phyloP scores from a whole-genome alignment of 257 asterid species.

The Lycium barbarum region DNA sequence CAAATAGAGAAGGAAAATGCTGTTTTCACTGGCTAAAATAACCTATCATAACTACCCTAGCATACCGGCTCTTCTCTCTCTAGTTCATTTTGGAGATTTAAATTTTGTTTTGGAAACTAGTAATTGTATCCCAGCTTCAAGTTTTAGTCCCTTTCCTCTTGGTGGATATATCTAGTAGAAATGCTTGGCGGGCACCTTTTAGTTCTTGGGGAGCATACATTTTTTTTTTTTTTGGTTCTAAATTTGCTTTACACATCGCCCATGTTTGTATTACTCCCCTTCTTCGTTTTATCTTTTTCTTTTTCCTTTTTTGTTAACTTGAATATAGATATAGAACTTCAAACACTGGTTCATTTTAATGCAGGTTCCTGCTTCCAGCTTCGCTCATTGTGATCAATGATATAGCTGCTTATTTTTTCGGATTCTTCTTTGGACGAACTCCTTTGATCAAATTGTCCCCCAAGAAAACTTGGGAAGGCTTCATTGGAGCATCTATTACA shows the following conservation, averaged over 20 bases:
- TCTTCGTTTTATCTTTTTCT: neutral
- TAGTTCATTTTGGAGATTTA: neutral
- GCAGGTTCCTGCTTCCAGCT: slow-evolving; percentile 99
- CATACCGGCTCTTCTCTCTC: neutral
- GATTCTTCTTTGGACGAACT: slow-evolving; percentile 90
- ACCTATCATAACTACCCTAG: slow-evolving; percentile 17
- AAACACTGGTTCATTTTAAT: slow-evolving; percentile 37
- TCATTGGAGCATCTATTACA: slow-evolving; percentile 89
- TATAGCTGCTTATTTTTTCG: slow-evolving; percentile 84
- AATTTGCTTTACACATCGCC: neutral
- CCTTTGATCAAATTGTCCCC: slow-evolving; percentile 88
- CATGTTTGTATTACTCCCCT: neutral
- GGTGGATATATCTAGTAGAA: slow-evolving; percentile 5
- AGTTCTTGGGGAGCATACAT: neutral
- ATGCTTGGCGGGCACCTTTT: slow-evolving; percentile 9
- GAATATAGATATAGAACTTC: slow-evolving; percentile 37
- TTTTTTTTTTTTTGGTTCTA: neutral
- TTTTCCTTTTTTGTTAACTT: neutral
- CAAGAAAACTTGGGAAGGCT: slow-evolving; percentile 96
- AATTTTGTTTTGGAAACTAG: neutral
- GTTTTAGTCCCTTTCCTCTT: neutral
- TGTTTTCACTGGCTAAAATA: slow-evolving; percentile 2
- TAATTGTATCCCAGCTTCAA: slow-evolving; percentile 11
- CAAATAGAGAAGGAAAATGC: slow-evolving; percentile 19
- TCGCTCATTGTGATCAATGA: slow-evolving; percentile 85